A percentile compares a stretch with the other conserved stretches of the same genome.
Evolutionary conservation across 1,284 basidiomycete genomes (phyloP).

Genomic region (Cutaneotrichosporon cavernicola): DNA sequence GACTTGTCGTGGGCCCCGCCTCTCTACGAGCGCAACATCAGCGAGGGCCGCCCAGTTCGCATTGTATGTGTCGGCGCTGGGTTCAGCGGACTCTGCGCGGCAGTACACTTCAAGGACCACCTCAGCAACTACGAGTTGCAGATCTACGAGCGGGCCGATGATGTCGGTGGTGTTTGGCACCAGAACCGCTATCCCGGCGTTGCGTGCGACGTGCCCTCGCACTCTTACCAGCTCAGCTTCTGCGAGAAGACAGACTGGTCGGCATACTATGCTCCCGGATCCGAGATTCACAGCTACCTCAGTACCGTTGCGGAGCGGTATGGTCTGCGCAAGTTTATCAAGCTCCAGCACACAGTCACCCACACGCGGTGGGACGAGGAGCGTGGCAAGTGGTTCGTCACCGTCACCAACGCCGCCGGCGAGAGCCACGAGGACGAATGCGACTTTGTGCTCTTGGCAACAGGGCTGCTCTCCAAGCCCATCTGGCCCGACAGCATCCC

Average conservation of each 20-base stretch:
- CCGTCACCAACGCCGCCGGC: slow-evolving; percentile 17
- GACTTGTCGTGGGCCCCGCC: slow-evolving; percentile 15
- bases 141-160: slow-evolving; percentile 18
- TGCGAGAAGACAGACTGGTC: slow-evolving; percentile 31
- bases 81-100: slow-evolving; percentile 20
- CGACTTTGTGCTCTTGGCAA: slow-evolving; percentile 43
- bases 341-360: slow-evolving; percentile 34
- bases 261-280: slow-evolving; percentile 33
- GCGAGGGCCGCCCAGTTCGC: slow-evolving; percentile 4
- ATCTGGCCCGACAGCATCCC: slow-evolving; percentile 29
- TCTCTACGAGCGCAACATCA: slow-evolving; percentile 16
- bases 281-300: slow-evolving; percentile 40
- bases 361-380: slow-evolving; percentile 33
- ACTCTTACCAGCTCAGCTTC: slow-evolving; percentile 36
- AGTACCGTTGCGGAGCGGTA: slow-evolving; percentile 31
- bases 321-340: slow-evolving; percentile 34
- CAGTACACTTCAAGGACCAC: slow-evolving; percentile 17
- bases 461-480: slow-evolving; percentile 32
- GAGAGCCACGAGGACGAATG: slow-evolving; percentile 26
- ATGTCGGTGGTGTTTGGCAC: slow-evolving; percentile 25
- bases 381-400: slow-evolving; percentile 34
- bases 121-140: slow-evolving; percentile 16
- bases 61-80: slow-evolving; percentile 21
- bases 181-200: slow-evolving; percentile 36
- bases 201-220: slow-evolving; percentile 39